Evolutionary conservation across 2,329 filamentous ascomycete genomes (phyloP), one percentile per base, ranked within the genome.

Genomic region (Scedosporium apiospermum): DNA sequence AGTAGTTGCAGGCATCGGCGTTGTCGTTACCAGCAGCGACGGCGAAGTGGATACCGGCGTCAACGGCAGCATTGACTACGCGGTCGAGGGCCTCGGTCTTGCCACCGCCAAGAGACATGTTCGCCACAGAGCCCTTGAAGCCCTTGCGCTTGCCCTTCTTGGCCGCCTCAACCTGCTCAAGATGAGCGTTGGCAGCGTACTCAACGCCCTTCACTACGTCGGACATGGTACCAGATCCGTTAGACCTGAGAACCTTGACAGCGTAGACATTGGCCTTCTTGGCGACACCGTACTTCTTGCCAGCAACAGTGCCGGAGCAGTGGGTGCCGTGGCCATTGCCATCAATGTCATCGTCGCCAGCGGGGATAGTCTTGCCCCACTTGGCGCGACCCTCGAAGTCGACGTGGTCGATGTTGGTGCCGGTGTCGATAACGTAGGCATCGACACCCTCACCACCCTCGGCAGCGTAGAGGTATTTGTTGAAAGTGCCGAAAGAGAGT

Each of bases 11-110:
- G 64, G 96, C 95, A 78, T 99, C 93, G 67, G 93, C 91, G 73
- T 99, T 98, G 80, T 99, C 96, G 75, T 99, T 99, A 75, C 95
- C 95, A 69, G 95, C 95, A 74, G 95, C 95, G 69, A 99, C 95
- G 69, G 96, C 93, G 72, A 99, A 99, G 86, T 99, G 93, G 66
- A 99, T 84, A 74, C 95, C 95, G 71, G 88, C 89, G 64, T 88
- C 84, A 70, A 98, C 93, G 67, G 93, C 93, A 67, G 93, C 93
- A 76, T 98, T 95, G 68, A 98, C 93, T 69, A 92, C 91, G 68
- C 89, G 84, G 74, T 99, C 95, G 63, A 99, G 88, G 71, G 92
- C 88, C 68, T 86, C 84, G 65, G 93, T 97, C 84, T 97, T 98
- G 82, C 95, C 95, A 80, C 95, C 95, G 73, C 95, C 95, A 64